Conservation (phyloP, 2,329 filamentous ascomycete species). For the Chalara sp. region DNA sequence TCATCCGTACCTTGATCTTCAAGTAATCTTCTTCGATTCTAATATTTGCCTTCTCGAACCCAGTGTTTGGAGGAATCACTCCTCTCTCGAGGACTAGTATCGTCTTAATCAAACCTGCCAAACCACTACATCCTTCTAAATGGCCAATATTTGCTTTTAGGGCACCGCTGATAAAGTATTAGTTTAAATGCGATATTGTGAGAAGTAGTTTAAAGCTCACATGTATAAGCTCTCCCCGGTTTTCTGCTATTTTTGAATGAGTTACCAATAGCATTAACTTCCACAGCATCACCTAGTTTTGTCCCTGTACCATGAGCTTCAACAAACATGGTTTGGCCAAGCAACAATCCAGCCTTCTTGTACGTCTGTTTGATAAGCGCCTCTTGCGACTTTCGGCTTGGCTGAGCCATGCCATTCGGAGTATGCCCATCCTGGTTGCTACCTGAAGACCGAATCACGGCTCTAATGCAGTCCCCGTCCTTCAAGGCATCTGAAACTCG, state of each 20-base stretch:
- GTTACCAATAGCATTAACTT: conserved; percentile 3
- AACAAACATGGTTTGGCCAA: conserved; percentile 7
- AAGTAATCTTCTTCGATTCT: conserved; percentile 20
- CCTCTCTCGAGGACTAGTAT: conserved; percentile 19
- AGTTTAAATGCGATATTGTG: too few relatives aligned
- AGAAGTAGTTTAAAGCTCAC: too few relatives aligned
- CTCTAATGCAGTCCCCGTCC: conserved; percentile 16
- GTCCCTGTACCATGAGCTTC: conserved; percentile 18
- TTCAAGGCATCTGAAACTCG: conserved; percentile 37
- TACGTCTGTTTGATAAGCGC: conserved; percentile 6
- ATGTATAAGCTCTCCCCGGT: conserved; percentile 9
- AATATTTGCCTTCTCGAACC: neutral
- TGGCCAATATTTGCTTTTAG: conserved; percentile 20
- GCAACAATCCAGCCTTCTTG: conserved; percentile 6
- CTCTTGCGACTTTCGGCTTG: conserved; percentile 37
- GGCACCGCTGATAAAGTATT: neutral
- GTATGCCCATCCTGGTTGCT: conserved; percentile 51
- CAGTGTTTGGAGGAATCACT: conserved; percentile 24
- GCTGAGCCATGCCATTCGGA: conserved; percentile 44
- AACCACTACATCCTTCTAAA: conserved; percentile 9
- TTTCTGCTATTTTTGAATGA: neutral
- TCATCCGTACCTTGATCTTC: conserved; percentile 1
- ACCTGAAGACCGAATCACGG: conserved; percentile 29
- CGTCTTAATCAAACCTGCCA: conserved; percentile 9
- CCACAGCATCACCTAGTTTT: conserved; percentile 8